Percentiles rank a stretch among this genome's conserved stretches.
Evolutionary conservation across 2,329 filamentous ascomycete species (phyloP).

Genomic region (Peltaster fructicola): DNA sequence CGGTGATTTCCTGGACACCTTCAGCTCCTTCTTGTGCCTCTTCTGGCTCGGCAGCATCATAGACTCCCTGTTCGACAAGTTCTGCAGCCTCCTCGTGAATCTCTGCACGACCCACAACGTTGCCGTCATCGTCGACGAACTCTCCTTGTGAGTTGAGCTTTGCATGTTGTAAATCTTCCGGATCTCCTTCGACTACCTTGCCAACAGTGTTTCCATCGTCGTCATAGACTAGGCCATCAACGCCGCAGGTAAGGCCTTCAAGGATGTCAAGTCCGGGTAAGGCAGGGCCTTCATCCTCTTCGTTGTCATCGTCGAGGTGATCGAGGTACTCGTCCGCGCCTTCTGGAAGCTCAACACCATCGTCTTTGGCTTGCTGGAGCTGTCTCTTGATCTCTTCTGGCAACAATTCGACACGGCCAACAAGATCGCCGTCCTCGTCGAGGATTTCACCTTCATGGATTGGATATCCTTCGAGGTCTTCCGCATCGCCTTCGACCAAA

Average conservation of each 20-base stretch:
- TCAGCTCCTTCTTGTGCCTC: constrained; percentile 17
- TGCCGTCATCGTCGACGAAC: constrained; percentile 36
- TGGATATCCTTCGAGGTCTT: constrained; percentile 33
- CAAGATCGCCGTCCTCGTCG: constrained; percentile 36
- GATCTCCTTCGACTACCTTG: constrained; percentile 30
- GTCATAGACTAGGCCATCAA: constrained; percentile 31
- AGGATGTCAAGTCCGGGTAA: constrained; percentile 29
- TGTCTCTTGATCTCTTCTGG: constrained; percentile 28
- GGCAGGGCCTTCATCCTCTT: constrained; percentile 14
- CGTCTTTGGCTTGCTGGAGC: constrained; percentile 20
- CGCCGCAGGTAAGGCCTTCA: constrained; percentile 29
- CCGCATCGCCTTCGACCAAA: constrained; percentile 34
- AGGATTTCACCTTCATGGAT: constrained; percentile 39
- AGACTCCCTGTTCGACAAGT: constrained; percentile 27
- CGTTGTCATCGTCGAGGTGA: constrained; percentile 18
- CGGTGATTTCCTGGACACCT: constrained; percentile 10
- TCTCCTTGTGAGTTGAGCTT: constrained; percentile 36
- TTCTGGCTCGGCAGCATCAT: constrained; percentile 21
- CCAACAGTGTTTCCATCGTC: constrained; percentile 34
- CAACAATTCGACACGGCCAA: constrained; percentile 34
- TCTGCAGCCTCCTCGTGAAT: constrained; percentile 28
- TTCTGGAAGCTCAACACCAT: constrained; percentile 20
- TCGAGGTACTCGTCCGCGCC: constrained; percentile 18
- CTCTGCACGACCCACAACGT: constrained; percentile 34
- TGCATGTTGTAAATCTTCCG: constrained; percentile 29